Conservation (phyloP, 2,329 filamentous ascomycete genomes). For the Penicillium concentricum region DNA sequence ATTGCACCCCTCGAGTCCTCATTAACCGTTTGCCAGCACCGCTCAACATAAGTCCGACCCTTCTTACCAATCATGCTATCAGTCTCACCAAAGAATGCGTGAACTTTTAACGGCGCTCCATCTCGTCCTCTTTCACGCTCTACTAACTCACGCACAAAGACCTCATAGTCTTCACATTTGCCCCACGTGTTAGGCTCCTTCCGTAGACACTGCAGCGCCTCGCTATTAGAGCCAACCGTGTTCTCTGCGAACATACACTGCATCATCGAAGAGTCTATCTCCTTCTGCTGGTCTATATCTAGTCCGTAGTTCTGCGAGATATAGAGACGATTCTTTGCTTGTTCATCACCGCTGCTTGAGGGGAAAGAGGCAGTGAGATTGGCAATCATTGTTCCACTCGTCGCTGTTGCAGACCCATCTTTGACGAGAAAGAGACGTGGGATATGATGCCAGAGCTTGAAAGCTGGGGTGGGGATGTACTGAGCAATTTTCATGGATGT, state of each 20-base stretch:
- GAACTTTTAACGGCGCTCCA: conserved; percentile 25
- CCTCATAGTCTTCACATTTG: conserved; percentile 36
- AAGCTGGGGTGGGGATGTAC: conserved; percentile 25
- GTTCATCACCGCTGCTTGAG: conserved; percentile 1
- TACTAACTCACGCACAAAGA: conserved; percentile 19
- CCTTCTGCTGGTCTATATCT: conserved; percentile 17
- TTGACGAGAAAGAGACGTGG: conserved; percentile 27
- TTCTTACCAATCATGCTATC: conserved; percentile 46
- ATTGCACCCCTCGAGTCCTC: conserved; percentile 29
- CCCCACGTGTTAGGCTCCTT: conserved; percentile 37
- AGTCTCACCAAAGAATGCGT: conserved; percentile 37
- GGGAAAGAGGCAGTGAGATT: conserved; percentile 8
- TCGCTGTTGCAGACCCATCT: conserved; percentile 19
- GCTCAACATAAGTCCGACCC: conserved; percentile 45
- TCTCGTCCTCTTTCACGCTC: not conserved
- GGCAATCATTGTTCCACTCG: conserved; percentile 18
- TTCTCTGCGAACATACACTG: conserved; percentile 29
- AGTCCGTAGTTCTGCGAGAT: conserved; percentile 25
- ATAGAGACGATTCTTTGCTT: conserved; percentile 11
- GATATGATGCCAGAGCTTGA: conserved; percentile 28
- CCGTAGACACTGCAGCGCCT: conserved; percentile 39
- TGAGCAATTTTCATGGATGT: conserved; percentile 28
- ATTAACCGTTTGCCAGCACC: conserved; percentile 35
- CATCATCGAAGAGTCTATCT: conserved; percentile 4
- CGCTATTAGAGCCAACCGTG: conserved; percentile 38